Evolutionary conservation across 192 early-diverging fungal genomes (phyloP), one percentile per base, ranked within the genome.

Genomic region (Coemansia sp.): DNA sequence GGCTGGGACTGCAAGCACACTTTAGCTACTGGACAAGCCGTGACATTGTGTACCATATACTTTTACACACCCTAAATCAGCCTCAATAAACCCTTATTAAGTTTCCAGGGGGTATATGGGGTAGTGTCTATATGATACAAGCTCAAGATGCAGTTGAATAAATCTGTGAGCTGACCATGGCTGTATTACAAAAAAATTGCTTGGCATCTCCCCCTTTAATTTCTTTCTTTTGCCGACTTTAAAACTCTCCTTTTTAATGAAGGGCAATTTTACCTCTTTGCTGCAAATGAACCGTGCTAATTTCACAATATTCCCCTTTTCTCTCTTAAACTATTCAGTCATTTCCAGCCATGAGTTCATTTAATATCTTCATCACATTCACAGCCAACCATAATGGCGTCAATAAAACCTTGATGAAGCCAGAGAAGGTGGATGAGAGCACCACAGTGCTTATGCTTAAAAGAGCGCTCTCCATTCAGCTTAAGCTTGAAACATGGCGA

Each of bases 181-280:
- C 96, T 98, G 84, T 96, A 98, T 81, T 96, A 94, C 70, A 98
- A 96, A 76, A 96, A 94, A 39, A 94, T 31, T 31, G 30, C 30
- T 31, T 31, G 30, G 30, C 30, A 31, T 6, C 30, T 5, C 30
- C 30, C 30, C 6, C 6, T 6, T 31, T 31, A 31, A 31, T n/a
- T 31, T 31, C 30, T 31, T 31, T 31, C 30, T 31, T 31, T 31
- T 31, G 30, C 30, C 3, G 6, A 6, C 30, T 31, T 31, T 31
- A 6, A 31, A 31, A 31, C 3, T 6, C 6, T 6, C 30, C 30
- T 31, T 31, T 31, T 6, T 31, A 6, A 31, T n/a, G n/a, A n/a
- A n/a, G n/a, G 30, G 6, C 3, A 31, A 31, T 6, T 31, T 31
- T 31, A 31, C 3, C 30, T 6, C 6, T 31, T 31, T 31, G 30